Base-by-base conservation (phyloP, 495 filamentous ascomycete species). In the Thermothielavioides terrestris region DNA sequence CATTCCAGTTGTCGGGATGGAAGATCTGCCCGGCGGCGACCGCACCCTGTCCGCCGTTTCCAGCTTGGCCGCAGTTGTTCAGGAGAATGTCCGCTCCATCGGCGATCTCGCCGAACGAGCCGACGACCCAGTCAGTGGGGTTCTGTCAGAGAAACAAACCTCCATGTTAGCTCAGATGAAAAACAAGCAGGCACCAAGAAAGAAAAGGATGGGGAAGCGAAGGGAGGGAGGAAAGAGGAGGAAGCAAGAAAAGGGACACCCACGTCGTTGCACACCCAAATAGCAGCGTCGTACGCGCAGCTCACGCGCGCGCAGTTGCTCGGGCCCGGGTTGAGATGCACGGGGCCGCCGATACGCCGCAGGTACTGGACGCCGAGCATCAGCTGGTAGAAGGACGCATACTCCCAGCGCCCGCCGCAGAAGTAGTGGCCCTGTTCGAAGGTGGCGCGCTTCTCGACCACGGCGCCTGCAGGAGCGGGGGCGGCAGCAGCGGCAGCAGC, bases 231-330 rank as follows among this genome's bases (percentile, higher is more conserved):
- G n/a, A n/a, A n/a, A n/a, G n/a, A n/a, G n/a, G n/a, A n/a, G n/a
- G n/a, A n/a, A n/a, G n/a, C n/a, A n/a, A n/a, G n/a, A n/a, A n/a
- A n/a, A n/a, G n/a, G n/a, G n/a, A n/a, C n/a, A 58, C 40, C 27
- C 21, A 56, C 49, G 40, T 68, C 62, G 20, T 67, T 68, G 48
- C 64, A 68, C 54, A 58, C 56, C 5, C 22, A 61, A 8, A 67
- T 65, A 2, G 55, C 62, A 0, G 53, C 32, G n/a, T 35, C 40
- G 21, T 58, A 54, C 1, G 46, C 53, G 43, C 65, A 68, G 21
- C 49, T 55, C 8, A 68, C 52, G 1, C 62, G 55, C 0, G 42
- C 49, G 40, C 64, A 68, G 23, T 41, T 39, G 1, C 52, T 18
- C 0, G 61, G 63, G 5, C 65, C 65, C 1, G 61, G 37, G 1